Base-by-base conservation (phyloP, 768 basidiomycete species). In the Termitomyces sp. region DNA sequence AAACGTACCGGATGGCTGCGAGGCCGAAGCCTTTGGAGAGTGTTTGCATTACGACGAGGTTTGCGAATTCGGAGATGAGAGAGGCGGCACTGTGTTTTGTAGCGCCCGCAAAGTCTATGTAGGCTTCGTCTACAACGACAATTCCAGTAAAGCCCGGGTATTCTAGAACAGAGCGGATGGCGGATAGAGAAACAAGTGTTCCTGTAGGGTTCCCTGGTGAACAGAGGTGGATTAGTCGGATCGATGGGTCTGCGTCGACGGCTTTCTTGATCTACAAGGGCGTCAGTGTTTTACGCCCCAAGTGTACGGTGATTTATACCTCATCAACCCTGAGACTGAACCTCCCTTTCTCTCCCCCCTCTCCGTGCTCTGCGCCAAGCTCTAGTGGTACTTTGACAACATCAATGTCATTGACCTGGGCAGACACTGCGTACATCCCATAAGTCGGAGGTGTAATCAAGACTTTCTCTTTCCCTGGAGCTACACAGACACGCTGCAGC, bases 121-220 rank as follows among this genome's bases (percentile, higher is more conserved):
- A 98, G 0, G 97, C 97, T 70, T 99, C 97, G 66, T 99, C 97
- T 5, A 98, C 86, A 30, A 96, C 80, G 40, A 98, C 86, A 59
- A 99, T 84, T 8, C 97, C 97, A 62, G 86, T 91, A 81, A 91
- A 98, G 0, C 77, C 75, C 9, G 84, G 78, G 70, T 90, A 90
- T 31, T 94, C 86, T 26, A 96, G 75, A 15, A 98, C 70, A 10
- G 78, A 65, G 1, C 83, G 79, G 57, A 98, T 76, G 12, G 86
- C 79, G 10, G 78, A 64, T 26, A 95, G 80, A 0, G 92, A 80
- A 52, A 98, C 84, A 28, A 87, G 70, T 0, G 95, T 98, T 9
- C 94, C 94, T 0, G 94, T 95, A 0, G 97, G 97, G 68, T 98
- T 99, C 2, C 97, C 97, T 3, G 97, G 97, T 1, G 96, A 98